Percentiles rank a stretch among this genome's conserved stretches.
Evolutionary conservation across 2,329 filamentous ascomycete species (phyloP).

Genomic region (Fusarium xylarioides): DNA sequence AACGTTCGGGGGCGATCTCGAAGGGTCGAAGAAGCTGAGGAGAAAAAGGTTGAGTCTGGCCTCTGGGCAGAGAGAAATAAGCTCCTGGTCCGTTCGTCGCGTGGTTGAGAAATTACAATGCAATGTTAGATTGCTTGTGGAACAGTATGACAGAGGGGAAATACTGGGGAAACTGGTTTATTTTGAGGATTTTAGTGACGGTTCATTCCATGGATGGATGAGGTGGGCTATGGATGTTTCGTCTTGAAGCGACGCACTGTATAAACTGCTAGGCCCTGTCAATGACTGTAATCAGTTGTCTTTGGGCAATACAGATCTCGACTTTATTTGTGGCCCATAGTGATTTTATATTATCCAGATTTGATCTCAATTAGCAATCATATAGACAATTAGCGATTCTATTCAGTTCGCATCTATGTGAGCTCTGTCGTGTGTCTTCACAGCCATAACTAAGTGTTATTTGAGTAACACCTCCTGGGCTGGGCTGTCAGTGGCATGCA

Average conservation of each 20-base stretch:
- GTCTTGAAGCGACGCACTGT: constrained; percentile 21
- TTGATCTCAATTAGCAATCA: too few relatives aligned
- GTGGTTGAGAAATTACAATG: constrained; percentile 1
- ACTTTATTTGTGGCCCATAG: neutral
- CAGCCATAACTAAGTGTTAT: neutral
- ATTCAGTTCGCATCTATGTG: neutral
- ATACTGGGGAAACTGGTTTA: constrained; percentile 15
- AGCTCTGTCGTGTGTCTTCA: neutral
- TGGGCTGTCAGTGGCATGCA: neutral
- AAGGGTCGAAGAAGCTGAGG: constrained; percentile 19
- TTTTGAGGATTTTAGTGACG: constrained; percentile 6
- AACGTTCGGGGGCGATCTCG: constrained; percentile 24
- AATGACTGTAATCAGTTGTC: neutral
- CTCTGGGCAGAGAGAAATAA: neutral
- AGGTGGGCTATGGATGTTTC: neutral
- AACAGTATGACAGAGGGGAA: constrained; percentile 1
- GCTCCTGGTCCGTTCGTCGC: constrained; percentile 18
- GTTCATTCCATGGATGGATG: neutral
- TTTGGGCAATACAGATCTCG: neutral
- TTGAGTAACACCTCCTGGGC: neutral
- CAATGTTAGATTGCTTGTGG: constrained; percentile 1
- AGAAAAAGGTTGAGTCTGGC: neutral
- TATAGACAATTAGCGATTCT: neutral
- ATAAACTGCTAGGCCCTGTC: neutral
- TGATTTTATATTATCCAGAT: neutral